Evolutionary conservation across 371 early-diverging fungal genomes (phyloP).

Genomic region (Mortierella sp.): DNA sequence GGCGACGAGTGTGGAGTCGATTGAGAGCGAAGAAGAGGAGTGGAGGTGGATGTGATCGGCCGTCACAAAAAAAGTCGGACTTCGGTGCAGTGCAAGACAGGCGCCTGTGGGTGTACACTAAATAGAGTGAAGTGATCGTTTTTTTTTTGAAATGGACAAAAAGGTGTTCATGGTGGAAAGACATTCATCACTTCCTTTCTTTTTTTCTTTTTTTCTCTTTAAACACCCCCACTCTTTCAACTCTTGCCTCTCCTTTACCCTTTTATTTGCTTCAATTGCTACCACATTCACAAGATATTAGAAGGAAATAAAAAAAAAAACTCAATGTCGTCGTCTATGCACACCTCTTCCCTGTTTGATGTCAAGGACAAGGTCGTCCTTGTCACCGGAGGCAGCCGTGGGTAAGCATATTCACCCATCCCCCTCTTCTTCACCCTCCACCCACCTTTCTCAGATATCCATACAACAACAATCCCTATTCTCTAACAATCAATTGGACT

Average conservation of each 20-base stretch:
- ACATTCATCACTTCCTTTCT: slow-evolving; percentile 5
- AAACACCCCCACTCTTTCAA: background rate
- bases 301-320: too few species aligned
- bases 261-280: background rate
- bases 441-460: background rate
- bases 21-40: background rate
- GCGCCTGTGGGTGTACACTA: too few species aligned
- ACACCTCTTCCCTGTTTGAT: slow-evolving; percentile 66
- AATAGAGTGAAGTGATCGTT: too few species aligned
- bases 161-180: background rate
- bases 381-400: slow-evolving; percentile 90
- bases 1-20: background rate
- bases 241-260: background rate
- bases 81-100: slow-evolving; percentile 2
- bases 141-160: slow-evolving; percentile 8
- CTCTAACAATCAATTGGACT: background rate
- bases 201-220: background rate
- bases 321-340: slow-evolving; percentile 26
- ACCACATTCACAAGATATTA: background rate
- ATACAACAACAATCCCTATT: background rate
- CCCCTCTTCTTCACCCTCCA: background rate
- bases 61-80: slow-evolving; percentile 15
- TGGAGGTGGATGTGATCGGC: slow-evolving; percentile 10
- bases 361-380: slow-evolving; percentile 90
- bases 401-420: slow-evolving; percentile 38